Conservation (phyloP, 352 stramenopile genomes). For the Saprolegnia parasitica region DNA sequence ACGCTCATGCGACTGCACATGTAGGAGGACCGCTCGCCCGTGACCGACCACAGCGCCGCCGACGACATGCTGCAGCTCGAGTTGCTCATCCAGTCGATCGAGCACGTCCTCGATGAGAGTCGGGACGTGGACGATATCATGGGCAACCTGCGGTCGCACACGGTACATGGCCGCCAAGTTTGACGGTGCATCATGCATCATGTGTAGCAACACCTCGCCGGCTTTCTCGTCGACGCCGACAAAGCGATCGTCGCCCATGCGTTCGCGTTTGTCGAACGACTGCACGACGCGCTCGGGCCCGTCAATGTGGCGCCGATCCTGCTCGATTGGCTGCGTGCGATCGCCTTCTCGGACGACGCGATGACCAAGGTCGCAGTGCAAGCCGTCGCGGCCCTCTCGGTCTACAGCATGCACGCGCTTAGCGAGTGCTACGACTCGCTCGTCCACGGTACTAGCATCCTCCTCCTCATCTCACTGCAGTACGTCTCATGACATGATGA, state of each 20-base stretch:
- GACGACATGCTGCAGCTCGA: constrained; percentile 18
- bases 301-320: neutral
- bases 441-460: neutral
- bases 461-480: neutral
- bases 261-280: neutral
- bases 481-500: neutral
- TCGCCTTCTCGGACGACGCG: neutral
- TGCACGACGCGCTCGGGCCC: neutral
- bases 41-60: too few species aligned
- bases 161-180: neutral
- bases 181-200: neutral
- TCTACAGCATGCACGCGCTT: neutral
- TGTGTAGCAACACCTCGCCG: neutral
- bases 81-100: neutral
- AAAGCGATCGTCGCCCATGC: neutral
- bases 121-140: neutral
- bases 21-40: too few species aligned
- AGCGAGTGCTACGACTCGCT: neutral
- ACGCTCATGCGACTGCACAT: too few species aligned
- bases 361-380: neutral
- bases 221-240: neutral
- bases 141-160: neutral
- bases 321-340: neutral
- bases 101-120: constrained; percentile 3
- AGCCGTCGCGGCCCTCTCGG: neutral